Evolutionary conservation across 495 filamentous ascomycete genomes (phyloP).

Genomic region (Xylaria intraflava): DNA sequence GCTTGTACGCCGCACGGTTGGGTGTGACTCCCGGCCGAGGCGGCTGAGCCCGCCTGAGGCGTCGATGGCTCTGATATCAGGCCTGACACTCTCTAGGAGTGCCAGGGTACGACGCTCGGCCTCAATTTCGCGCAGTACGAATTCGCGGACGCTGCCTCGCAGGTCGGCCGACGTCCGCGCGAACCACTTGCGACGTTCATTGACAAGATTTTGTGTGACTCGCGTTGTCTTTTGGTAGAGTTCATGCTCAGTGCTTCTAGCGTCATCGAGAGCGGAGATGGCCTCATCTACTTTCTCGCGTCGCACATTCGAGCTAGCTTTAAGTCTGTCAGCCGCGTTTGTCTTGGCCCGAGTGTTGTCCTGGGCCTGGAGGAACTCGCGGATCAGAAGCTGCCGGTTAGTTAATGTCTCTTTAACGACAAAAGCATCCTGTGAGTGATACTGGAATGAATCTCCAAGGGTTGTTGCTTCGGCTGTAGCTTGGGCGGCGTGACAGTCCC

Average conservation of each 20-base stretch:
- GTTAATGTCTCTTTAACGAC: conserved; percentile 99
- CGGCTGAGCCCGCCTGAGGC: conserved; percentile 80
- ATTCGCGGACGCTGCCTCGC: conserved; percentile 75
- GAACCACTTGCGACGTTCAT: conserved; percentile 89
- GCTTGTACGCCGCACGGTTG: conserved; percentile 65
- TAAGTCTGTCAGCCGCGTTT: conserved; percentile 80
- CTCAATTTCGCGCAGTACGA: conserved; percentile 90
- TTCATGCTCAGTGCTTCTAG: conserved; percentile 67
- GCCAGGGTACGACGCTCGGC: conserved; percentile 88
- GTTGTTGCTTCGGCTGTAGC: conserved; percentile 95
- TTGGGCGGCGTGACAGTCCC: conserved; percentile 95
- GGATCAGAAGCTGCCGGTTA: conserved; percentile 96
- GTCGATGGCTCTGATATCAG: conserved; percentile 91
- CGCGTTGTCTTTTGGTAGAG: conserved; percentile 76
- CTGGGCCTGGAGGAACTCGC: conserved; percentile 84
- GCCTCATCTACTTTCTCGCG: conserved; percentile 96
- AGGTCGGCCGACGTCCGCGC: conserved; percentile 76
- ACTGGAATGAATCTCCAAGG: conserved; percentile 85
- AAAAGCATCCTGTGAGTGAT: conserved; percentile 93
- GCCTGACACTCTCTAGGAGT: conserved; percentile 82
- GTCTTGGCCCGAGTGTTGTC: conserved; percentile 70
- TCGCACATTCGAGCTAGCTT: conserved; percentile 71
- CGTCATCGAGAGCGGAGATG: conserved; percentile 80
- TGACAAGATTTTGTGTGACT: conserved; percentile 81
- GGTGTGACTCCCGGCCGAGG: conserved; percentile 81